Evolutionary conservation across 2,329 filamentous ascomycete genomes (phyloP), one percentile per base, ranked within the genome.

Genomic region (Stylonectria norvegica): DNA sequence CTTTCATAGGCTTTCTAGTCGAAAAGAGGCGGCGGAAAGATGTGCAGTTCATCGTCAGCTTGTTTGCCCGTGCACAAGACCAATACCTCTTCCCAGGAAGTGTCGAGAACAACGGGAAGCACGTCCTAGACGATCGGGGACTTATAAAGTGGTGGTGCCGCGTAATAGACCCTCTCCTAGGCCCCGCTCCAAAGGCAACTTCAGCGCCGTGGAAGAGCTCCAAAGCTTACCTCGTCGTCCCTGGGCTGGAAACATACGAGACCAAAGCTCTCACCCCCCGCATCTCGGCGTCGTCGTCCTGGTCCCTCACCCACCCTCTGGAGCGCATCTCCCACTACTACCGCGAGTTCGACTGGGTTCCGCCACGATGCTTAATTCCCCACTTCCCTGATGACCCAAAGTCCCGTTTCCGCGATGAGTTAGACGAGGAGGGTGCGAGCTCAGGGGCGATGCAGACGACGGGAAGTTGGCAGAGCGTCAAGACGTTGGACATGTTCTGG

Each of bases 51-150:
- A 78, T 95, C 10, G 72, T 98, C 19, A 96, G 89, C 39, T 75
- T 98, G 4, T 98, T 98, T 60, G 94, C 93, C 0, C 78, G 93
- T 44, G 83, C 93, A 0, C 93, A 97, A 61, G 82, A 85, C 36
- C 93, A 97, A 59, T 98, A 98, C 55, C 76, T 98, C 11, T 98
- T 97, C 60, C 90, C 93, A 0, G 89, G 89, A 0, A 97, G 91
- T 57, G 80, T 89, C 27, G 83, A 95, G 45, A 91, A 96, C 61
- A 65, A 67, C 14, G 78, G 79, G 3, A 98, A 98, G 61, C 93
- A 98, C 68, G 85, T 98, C 0, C 71, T 97, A 7, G 89, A 95
- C 55, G 93, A 98, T 56, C 76, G 89, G 20, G 88, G 86, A 0
- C 70, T 98, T 36, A 87, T 98, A 15, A 88, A 84, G 56, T 98